A percentile compares a stretch with the other conserved stretches of the same genome.
These are phyloP conservation scores for Aspergillus saccharolyticus DNA, from an alignment of 495 filamentous ascomycete species.

Conservation along the genomic window DNA sequence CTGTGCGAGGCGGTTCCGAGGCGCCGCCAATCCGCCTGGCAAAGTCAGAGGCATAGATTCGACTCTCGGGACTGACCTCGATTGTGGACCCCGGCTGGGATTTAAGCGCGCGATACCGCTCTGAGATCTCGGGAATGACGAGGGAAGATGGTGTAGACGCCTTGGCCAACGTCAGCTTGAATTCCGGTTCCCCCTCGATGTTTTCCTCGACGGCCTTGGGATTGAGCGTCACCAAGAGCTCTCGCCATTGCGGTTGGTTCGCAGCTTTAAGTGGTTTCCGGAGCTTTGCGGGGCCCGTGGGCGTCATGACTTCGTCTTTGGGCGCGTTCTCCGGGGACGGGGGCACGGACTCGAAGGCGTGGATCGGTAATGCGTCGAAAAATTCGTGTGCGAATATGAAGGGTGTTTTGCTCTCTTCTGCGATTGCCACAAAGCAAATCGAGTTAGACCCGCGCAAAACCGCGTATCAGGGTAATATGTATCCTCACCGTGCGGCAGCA, in stretches of 20 bases:
- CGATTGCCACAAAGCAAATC: neutral
- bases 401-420: constrained; percentile 60
- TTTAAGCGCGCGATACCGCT: constrained; percentile 72
- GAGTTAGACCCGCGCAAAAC: neutral
- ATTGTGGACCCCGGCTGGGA: constrained; percentile 60
- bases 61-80: constrained; percentile 82
- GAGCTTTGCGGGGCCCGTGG: constrained; percentile 41
- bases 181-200: constrained; percentile 56
- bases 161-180: constrained; percentile 73
- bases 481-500: constrained; percentile 63
- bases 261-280: constrained; percentile 41
- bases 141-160: constrained; percentile 72
- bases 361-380: constrained; percentile 97
- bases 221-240: constrained; percentile 71
- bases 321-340: constrained; percentile 32
- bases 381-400: constrained; percentile 97
- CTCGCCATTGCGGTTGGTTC: constrained; percentile 69
- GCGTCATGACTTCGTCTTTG: constrained; percentile 41
- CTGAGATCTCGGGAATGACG: constrained; percentile 78
- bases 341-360: constrained; percentile 78
- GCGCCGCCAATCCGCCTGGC: constrained; percentile 75
- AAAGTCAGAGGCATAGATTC: constrained; percentile 72
- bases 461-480: neutral
- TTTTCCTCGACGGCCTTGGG: constrained; percentile 50
- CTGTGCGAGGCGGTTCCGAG: constrained; percentile 32